phyloP scores from a whole-genome alignment of 1,284 basidiomycete species.

The Sporisorium scitamineum region DNA sequence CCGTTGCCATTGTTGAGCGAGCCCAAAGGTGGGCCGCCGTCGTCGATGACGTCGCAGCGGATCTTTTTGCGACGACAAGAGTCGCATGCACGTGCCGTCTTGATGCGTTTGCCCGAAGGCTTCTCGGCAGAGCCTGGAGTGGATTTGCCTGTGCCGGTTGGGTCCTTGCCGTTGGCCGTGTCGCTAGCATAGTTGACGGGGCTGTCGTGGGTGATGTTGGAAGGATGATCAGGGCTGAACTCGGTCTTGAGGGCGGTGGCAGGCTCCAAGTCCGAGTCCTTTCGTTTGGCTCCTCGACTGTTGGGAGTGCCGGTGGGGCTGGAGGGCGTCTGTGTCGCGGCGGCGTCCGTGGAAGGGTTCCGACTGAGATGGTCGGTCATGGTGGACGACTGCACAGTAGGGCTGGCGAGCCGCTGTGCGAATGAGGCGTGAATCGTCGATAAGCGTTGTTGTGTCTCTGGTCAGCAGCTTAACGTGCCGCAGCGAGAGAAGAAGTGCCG shows the following conservation, averaged over 20 bases:
- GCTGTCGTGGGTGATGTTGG: conserved; percentile 22
- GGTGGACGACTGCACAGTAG: background rate
- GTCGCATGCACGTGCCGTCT: conserved; percentile 90
- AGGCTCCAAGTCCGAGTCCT: conserved; percentile 39
- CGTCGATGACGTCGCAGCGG: conserved; percentile 72
- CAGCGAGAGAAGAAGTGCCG: background rate
- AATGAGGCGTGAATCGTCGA: background rate
- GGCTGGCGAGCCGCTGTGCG: background rate
- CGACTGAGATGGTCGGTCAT: conserved; percentile 21
- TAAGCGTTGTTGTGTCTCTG: background rate
- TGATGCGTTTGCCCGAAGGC: conserved; percentile 77
- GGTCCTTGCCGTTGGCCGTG: conserved; percentile 16
- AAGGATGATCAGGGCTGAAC: conserved; percentile 12
- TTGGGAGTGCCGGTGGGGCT: conserved; percentile 40
- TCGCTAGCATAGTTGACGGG: conserved; percentile 32
- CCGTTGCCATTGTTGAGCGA: conserved; percentile 59
- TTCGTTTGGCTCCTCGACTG: conserved; percentile 37
- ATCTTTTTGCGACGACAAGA: conserved; percentile 94
- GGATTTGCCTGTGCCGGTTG: conserved; percentile 10
- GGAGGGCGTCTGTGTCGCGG: conserved; percentile 20
- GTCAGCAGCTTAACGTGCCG: background rate
- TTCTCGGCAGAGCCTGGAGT: conserved; percentile 39
- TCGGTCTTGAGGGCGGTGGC: conserved; percentile 23
- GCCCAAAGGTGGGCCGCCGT: conserved; percentile 60
- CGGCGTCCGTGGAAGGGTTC: conserved; percentile 8